Evolutionary conservation across 257 asterid species (phyloP).

Genomic region (Avicennia marina): DNA sequence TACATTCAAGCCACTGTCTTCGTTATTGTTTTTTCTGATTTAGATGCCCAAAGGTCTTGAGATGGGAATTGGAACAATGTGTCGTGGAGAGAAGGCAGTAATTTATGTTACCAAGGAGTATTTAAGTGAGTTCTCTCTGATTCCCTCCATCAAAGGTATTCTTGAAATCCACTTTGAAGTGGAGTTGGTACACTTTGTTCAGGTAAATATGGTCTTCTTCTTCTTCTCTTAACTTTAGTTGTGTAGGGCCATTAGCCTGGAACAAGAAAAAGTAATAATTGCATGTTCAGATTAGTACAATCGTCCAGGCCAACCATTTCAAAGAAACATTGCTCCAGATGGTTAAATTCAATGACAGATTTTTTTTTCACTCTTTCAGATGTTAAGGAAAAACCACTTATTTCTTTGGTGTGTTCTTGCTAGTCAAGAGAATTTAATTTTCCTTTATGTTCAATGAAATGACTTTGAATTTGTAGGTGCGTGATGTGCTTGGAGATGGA

Average conservation of each 20-base stretch:
- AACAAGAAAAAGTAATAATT: not conserved
- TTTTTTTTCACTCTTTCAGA: not conserved
- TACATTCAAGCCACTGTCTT: not conserved
- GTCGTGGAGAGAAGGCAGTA: slow-evolving; percentile 82
- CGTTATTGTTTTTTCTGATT: slow-evolving; percentile 15
- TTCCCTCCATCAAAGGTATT: slow-evolving; percentile 53
- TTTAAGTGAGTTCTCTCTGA: slow-evolving; percentile 48
- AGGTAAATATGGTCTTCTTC: slow-evolving; percentile 40
- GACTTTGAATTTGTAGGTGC: slow-evolving; percentile 54
- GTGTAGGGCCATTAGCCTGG: not conserved
- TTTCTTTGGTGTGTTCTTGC: too few relatives aligned
- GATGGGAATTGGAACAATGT: slow-evolving; percentile 90
- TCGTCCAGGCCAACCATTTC: slow-evolving; percentile 2
- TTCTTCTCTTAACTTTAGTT: slow-evolving; percentile 6
- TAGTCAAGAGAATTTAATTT: too few relatives aligned
- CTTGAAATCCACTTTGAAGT: slow-evolving; percentile 87
- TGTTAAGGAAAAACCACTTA: slow-evolving; percentile 4
- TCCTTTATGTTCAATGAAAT: slow-evolving; percentile 19
- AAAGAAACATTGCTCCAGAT: not conserved
- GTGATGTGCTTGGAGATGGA: slow-evolving; percentile 98
- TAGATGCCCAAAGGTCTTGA: slow-evolving; percentile 95
- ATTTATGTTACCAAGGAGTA: slow-evolving; percentile 63
- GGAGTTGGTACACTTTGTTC: slow-evolving; percentile 82
- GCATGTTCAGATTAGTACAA: slow-evolving; percentile 2
- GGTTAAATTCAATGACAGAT: not conserved